Base-by-base conservation (phyloP, 768 basidiomycete genomes). In the Macrolepiota fuliginosa region DNA sequence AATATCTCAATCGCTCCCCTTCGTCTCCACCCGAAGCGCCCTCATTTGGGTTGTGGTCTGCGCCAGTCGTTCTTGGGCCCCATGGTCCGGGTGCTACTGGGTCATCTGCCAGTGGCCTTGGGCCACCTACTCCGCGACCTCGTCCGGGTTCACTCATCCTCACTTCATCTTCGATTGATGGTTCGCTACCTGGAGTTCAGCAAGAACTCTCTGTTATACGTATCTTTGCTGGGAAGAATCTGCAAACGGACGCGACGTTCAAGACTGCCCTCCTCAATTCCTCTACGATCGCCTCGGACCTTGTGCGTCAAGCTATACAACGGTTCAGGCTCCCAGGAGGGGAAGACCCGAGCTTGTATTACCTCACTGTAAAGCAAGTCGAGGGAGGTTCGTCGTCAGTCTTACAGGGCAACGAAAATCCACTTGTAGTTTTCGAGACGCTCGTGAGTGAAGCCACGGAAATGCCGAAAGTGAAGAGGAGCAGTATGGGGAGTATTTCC, bases 191-290 rank as follows among this genome's bases (percentile, higher is more conserved):
- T 0, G 79, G 79, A 6, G 84, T 91, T 3, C 92, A 91, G 0
- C 59, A 53, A 35, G 89, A 95, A 57, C 83, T 99, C 58, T 97
- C 90, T 67, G 97, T 99, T 63, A 89, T 99, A 54, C 91, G 97
- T 25, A 87, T 99, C 40, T 99, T 99, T 70, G 96, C 96, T 0
- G 97, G 96, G 29, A 87, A 90, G 65, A 83, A 92, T 65, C 71
- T 98, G 64, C 88, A 94, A 71, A 93, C 94, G 0, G 96, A 98
- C 67, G 94, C 95, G 1, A 97, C 96, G 4, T 99, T 99, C 83
- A 98, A 98, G 79, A 98, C 97, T 5, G 97, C 96, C 1, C 76
- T 98, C 17, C 83, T 98, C 59, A 98, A 96, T 68, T 79, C 90
- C 4, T 87, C 87, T 0, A 98, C 96, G 0, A 91, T 90, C 0